Percentiles rank a stretch among this genome's conserved stretches.
phyloP scores from a whole-genome alignment of 441 rosid genomes.

The Erodium texanum region DNA sequence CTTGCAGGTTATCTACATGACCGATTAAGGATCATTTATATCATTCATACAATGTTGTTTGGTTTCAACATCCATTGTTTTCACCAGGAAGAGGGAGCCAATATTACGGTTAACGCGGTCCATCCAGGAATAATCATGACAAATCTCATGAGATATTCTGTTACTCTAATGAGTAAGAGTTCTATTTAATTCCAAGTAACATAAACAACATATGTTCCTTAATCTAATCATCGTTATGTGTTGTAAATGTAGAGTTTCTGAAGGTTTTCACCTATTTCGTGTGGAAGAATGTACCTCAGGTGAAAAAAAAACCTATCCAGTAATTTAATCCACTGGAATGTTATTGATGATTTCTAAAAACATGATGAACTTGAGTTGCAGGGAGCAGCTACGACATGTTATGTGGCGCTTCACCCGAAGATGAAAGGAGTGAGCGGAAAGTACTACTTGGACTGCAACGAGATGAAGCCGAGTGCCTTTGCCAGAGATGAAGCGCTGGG shows the following conservation, averaged over 20 bases:
- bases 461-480: slow-evolving; percentile 38
- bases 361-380: too few relatives aligned
- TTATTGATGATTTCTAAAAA: too few relatives aligned
- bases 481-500: slow-evolving; percentile 56
- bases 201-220: neutral
- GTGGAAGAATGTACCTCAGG: slow-evolving; percentile 86
- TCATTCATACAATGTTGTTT: too few relatives aligned
- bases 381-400: slow-evolving; percentile 97
- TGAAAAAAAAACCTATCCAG: too few relatives aligned
- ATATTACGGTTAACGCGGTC: slow-evolving; percentile 68
- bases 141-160: slow-evolving; percentile 51
- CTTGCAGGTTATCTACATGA: slow-evolving; percentile 42
- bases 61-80: too few relatives aligned
- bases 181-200: too few relatives aligned
- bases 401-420: slow-evolving; percentile 63
- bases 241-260: slow-evolving; percentile 38
- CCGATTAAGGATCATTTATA: too few relatives aligned
- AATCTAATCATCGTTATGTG: neutral
- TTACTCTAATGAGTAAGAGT: slow-evolving; percentile 41
- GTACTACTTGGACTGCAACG: slow-evolving; percentile 73
- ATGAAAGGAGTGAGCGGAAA: slow-evolving; percentile 60
- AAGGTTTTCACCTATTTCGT: slow-evolving; percentile 47
- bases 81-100: slow-evolving; percentile 60
- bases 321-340: too few relatives aligned
- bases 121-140: slow-evolving; percentile 92